phyloP scores from a whole-genome alignment of 306 rosid genomes.

The Vigna hirtella region DNA sequence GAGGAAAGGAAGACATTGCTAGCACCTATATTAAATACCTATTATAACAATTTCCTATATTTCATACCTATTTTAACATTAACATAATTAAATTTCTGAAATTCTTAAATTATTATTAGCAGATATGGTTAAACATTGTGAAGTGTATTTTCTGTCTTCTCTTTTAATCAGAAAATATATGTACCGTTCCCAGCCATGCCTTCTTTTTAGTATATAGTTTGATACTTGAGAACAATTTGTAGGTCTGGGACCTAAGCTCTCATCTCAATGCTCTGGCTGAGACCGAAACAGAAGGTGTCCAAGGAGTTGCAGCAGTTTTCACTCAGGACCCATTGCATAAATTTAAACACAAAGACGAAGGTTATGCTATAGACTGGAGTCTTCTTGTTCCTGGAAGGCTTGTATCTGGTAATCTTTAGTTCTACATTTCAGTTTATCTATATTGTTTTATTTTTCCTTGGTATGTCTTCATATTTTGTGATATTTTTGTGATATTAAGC shows the following conservation, averaged over 20 bases:
- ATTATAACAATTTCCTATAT: too few relatives aligned
- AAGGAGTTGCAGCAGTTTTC: conserved; percentile 72
- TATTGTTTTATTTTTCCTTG: not conserved
- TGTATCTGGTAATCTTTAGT: conserved; percentile 66
- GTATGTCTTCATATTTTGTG: conserved; percentile 20
- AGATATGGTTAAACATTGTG: conserved; percentile 18
- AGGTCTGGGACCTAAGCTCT: conserved; percentile 93
- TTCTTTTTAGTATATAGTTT: conserved; percentile 30
- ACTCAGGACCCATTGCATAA: conserved; percentile 72
- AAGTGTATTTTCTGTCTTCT: conserved; percentile 19
- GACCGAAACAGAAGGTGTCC: conserved; percentile 70
- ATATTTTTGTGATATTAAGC: conserved; percentile 13
- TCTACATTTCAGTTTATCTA: conserved; percentile 7
- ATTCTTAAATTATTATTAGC: conserved; percentile 20
- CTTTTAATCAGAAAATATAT: conserved; percentile 23
- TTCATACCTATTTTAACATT: too few relatives aligned
- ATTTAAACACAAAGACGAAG: conserved; percentile 86
- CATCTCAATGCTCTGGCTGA: conserved; percentile 83
- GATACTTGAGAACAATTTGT: conserved; percentile 39
- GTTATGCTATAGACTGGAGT: conserved; percentile 94
- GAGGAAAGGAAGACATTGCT: too few relatives aligned
- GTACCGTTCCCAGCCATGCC: not conserved
- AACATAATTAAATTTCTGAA: conserved; percentile 5
- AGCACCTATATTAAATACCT: too few relatives aligned
- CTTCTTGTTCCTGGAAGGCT: conserved; percentile 83